Evolutionary conservation across 1,284 basidiomycete species (phyloP).

Genomic region (Trichosporon sp.): DNA sequence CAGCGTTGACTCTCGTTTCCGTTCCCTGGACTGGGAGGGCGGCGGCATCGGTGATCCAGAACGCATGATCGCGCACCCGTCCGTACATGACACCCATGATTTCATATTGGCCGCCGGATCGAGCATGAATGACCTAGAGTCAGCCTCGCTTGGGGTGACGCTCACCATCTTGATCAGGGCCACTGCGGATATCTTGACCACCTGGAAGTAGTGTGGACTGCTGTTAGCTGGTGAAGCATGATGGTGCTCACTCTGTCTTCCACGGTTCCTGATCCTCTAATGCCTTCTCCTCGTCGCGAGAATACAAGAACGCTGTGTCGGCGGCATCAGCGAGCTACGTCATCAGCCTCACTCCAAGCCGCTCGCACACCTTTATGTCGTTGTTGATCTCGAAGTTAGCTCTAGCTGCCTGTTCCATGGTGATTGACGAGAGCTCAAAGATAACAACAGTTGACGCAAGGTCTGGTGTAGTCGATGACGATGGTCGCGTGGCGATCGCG

Average conservation of each 20-base stretch:
- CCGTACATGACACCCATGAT: conserved; percentile 99
- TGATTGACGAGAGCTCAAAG: background rate
- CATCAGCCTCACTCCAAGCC: conserved; percentile 19
- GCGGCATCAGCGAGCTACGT: conserved; percentile 34
- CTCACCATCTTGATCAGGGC: conserved; percentile 96
- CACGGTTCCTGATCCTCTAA: conserved; percentile 74
- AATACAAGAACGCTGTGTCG: conserved; percentile 76
- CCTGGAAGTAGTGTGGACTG: conserved; percentile 87
- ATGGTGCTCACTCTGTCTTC: conserved; percentile 65
- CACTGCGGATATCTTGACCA: conserved; percentile 89
- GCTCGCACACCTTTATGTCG: conserved; percentile 53
- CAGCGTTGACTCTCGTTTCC: conserved; percentile 95
- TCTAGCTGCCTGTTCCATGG: conserved; percentile 53
- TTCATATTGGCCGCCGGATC: conserved; percentile 94
- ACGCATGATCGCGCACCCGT: conserved; percentile 76
- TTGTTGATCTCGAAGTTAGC: conserved; percentile 81
- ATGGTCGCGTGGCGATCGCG: background rate
- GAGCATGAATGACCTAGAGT: conserved; percentile 85
- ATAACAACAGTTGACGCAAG: background rate
- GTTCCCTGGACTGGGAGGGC: conserved; percentile 98
- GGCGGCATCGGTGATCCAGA: conserved; percentile 94
- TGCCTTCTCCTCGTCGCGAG: conserved; percentile 63
- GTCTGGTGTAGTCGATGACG: background rate
- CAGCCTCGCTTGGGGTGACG: background rate
- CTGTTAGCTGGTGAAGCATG: background rate